phyloP scores from a whole-genome alignment of 768 basidiomycete genomes.

The Mycena haematopus region DNA sequence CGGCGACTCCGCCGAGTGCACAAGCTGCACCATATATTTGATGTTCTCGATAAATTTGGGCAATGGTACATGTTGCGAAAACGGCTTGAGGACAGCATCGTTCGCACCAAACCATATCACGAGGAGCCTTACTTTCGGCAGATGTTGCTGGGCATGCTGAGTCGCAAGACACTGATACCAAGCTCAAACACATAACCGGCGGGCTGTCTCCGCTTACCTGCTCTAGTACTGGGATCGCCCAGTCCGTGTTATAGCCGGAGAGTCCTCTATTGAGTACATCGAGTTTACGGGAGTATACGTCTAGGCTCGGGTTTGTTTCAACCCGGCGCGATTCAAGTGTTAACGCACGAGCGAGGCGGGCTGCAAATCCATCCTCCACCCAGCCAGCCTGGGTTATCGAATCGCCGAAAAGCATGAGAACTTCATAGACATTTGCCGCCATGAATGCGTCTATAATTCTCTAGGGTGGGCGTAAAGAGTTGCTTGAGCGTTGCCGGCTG shows the following conservation, averaged over 20 bases:
- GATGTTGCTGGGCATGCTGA: constrained; percentile 49
- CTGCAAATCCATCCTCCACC: constrained; percentile 67
- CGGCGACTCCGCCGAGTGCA: constrained; percentile 65
- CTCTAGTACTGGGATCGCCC: constrained; percentile 82
- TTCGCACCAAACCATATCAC: constrained; percentile 93
- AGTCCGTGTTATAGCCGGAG: constrained; percentile 86
- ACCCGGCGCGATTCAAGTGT: no score
- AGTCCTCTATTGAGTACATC: constrained; percentile 89
- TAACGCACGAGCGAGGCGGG: constrained; percentile 69
- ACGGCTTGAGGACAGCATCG: constrained; percentile 73
- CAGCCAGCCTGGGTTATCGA: constrained; percentile 79
- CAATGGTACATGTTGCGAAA: constrained; percentile 79
- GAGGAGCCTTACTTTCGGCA: constrained; percentile 72
- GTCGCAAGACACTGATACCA: constrained; percentile 63
- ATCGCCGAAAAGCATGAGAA: constrained; percentile 80
- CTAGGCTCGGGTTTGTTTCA: constrained; percentile 42
- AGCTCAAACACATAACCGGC: neutral
- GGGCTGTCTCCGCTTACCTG: constrained; percentile 53
- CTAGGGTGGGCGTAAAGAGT: neutral
- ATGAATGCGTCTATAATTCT: constrained; percentile 39
- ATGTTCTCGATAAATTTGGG: constrained; percentile 70
- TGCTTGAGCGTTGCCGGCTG: neutral
- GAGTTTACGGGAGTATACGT: constrained; percentile 77
- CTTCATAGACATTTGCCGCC: constrained; percentile 66
- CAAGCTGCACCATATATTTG: constrained; percentile 61